These are phyloP conservation scores for Trichoderma atrobrunneum DNA, from an alignment of 2,329 filamentous ascomycete genomes.

Conservation along the genomic window DNA sequence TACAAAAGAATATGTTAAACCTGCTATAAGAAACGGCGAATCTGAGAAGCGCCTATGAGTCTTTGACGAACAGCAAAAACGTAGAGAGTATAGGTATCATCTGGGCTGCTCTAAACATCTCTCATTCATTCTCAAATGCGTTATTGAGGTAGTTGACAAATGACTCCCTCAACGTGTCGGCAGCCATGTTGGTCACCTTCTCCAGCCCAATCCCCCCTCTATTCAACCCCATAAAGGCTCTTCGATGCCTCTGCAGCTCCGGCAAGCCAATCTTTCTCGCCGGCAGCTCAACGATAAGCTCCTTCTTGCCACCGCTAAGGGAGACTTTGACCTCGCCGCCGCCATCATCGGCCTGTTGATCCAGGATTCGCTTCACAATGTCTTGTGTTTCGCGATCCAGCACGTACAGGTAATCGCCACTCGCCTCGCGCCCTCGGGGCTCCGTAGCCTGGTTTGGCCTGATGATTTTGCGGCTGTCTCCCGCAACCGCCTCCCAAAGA, in stretches of 20 bases:
- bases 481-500: constrained; percentile 73
- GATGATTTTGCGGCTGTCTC: constrained; percentile 60
- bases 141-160: constrained; percentile 68
- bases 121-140: constrained; percentile 49
- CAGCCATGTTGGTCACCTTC: constrained; percentile 51
- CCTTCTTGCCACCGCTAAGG: constrained; percentile 39
- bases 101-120: not conserved
- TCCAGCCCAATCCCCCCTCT: constrained; percentile 64
- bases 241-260: constrained; percentile 71
- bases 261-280: constrained; percentile 63
- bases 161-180: constrained; percentile 55
- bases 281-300: constrained; percentile 63
- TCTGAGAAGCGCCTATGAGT: not conserved
- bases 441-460: constrained; percentile 75
- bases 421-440: constrained; percentile 57
- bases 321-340: constrained; percentile 55
- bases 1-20: not conserved
- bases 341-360: constrained; percentile 68
- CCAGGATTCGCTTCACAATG: constrained; percentile 66
- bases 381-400: constrained; percentile 77
- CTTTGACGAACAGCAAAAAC: not conserved
- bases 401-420: constrained; percentile 74
- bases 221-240: constrained; percentile 76
- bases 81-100: not conserved
- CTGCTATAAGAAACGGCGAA: not conserved